Conservation (phyloP, 345 rosid genomes). For the Populus simonii region DNA sequence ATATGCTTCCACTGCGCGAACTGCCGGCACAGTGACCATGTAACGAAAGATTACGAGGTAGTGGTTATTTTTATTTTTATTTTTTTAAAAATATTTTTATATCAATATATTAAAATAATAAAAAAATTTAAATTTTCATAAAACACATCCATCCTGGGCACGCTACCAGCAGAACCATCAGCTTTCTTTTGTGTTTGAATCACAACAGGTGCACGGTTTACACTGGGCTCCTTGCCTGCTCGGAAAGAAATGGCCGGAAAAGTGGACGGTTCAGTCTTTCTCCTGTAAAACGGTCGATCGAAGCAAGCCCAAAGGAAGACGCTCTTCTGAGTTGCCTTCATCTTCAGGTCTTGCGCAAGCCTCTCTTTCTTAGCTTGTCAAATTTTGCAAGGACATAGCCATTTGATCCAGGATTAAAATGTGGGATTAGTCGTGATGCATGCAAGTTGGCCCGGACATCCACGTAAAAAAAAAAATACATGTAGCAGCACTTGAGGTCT, state of each 20-base stretch:
- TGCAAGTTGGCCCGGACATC: no score
- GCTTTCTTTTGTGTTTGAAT: slow-evolving; percentile 51
- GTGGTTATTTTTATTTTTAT: no score
- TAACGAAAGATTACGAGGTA: slow-evolving; percentile 36
- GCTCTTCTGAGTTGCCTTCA: slow-evolving; percentile 44
- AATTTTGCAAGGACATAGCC: slow-evolving; percentile 8
- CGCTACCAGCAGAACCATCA: no score
- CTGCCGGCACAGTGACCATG: slow-evolving; percentile 80
- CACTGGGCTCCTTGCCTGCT: slow-evolving; percentile 30
- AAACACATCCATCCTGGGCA: no score
- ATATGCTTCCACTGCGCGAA: slow-evolving; percentile 71
- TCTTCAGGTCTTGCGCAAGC: slow-evolving; percentile 81
- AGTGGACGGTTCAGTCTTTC: slow-evolving; percentile 76
- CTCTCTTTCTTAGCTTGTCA: slow-evolving; percentile 76
- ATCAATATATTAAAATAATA: no score
- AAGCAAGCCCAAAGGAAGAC: slow-evolving; percentile 39
- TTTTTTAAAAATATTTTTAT: no score
- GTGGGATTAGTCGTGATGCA: no score
- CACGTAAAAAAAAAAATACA: no score
- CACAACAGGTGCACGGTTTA: slow-evolving; percentile 44
- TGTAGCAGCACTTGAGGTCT: no score
- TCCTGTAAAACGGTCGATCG: slow-evolving; percentile 45
- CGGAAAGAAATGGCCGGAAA: slow-evolving; percentile 57
- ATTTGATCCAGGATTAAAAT: slow-evolving; percentile 1
- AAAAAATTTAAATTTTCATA: slow-evolving; percentile 32